These are phyloP conservation scores for Vigna trinervia DNA, from an alignment of 306 rosid genomes.

Conservation along the genomic window DNA sequence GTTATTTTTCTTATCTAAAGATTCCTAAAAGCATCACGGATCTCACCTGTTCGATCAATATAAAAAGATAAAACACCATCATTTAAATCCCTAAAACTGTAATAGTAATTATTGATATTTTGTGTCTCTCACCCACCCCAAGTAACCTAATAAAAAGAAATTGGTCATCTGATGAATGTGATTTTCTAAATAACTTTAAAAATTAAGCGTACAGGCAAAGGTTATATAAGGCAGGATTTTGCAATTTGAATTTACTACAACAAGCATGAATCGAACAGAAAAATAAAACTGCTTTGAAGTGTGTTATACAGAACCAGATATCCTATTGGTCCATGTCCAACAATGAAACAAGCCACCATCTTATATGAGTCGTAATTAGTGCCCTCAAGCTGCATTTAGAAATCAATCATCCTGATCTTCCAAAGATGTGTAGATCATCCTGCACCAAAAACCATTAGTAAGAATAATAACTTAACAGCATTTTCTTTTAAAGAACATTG, in stretches of 20 bases:
- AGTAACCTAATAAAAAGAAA: too few relatives aligned
- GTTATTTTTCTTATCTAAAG: too few relatives aligned
- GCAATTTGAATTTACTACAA: constrained; percentile 12
- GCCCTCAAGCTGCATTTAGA: constrained; percentile 30
- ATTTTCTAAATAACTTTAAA: neutral
- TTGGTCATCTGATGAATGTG: neutral
- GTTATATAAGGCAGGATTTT: neutral
- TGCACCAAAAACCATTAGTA: constrained; percentile 49
- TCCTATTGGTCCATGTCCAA: constrained; percentile 36
- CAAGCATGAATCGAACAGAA: constrained; percentile 14
- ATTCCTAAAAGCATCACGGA: too few relatives aligned
- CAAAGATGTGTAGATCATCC: constrained; percentile 87
- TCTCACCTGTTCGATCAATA: too few relatives aligned
- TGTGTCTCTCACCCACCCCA: too few relatives aligned
- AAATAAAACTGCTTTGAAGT: constrained; percentile 26
- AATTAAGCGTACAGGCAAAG: neutral
- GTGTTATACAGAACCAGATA: constrained; percentile 17
- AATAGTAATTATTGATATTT: too few relatives aligned
- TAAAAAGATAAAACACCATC: too few relatives aligned
- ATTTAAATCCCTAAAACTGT: too few relatives aligned
- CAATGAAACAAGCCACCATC: constrained; percentile 27
- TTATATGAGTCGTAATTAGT: constrained; percentile 33
- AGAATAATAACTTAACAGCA: constrained; percentile 33
- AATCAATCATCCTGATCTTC: constrained; percentile 63
- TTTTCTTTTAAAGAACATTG: neutral